phyloP scores from a whole-genome alignment of 2,329 filamentous ascomycete species.

The Microcera coccophila region DNA sequence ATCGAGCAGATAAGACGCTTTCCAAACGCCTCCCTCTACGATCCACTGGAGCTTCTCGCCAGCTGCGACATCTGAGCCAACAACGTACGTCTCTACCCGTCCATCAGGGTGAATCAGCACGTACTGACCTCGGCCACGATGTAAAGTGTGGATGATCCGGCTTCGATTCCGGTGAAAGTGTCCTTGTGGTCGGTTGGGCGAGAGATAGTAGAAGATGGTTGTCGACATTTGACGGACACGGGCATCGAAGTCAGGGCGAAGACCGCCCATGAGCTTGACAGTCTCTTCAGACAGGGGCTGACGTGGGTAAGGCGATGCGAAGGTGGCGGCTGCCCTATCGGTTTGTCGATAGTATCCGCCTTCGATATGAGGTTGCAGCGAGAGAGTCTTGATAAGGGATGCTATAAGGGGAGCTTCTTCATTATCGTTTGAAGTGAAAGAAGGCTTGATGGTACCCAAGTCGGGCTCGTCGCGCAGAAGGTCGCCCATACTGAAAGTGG shows the following conservation, averaged over 20 bases:
- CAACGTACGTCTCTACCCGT: slow-evolving; percentile 60
- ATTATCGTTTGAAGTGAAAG: slow-evolving; percentile 27
- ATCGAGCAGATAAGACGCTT: slow-evolving; percentile 56
- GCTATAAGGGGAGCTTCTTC: slow-evolving; percentile 15
- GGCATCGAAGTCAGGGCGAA: slow-evolving; percentile 34
- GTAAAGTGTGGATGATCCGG: slow-evolving; percentile 61
- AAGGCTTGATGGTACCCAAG: slow-evolving; percentile 25
- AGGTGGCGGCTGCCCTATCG: slow-evolving; percentile 47
- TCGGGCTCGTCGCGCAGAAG: slow-evolving; percentile 10
- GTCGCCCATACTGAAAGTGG: slow-evolving; percentile 5
- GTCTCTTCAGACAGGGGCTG: slow-evolving; percentile 35
- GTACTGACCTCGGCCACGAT: slow-evolving; percentile 60
- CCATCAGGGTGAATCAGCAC: slow-evolving; percentile 59
- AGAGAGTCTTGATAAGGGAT: slow-evolving; percentile 37
- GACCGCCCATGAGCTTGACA: slow-evolving; percentile 29
- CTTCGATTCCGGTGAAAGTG: slow-evolving; percentile 61
- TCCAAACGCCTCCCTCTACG: slow-evolving; percentile 65
- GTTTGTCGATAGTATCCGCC: slow-evolving; percentile 63
- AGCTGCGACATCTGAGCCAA: slow-evolving; percentile 52
- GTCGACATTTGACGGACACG: slow-evolving; percentile 52
- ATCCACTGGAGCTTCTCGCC: slow-evolving; percentile 66
- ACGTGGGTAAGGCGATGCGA: slow-evolving; percentile 46
- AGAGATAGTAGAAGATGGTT: slow-evolving; percentile 63
- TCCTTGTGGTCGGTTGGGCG: slow-evolving; percentile 51
- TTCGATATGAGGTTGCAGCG: slow-evolving; percentile 55